A percentile compares a stretch with the other conserved stretches of the same genome.
Evolutionary conservation across 768 basidiomycete genomes (phyloP).

Genomic region (Rhodotorula babjevae): DNA sequence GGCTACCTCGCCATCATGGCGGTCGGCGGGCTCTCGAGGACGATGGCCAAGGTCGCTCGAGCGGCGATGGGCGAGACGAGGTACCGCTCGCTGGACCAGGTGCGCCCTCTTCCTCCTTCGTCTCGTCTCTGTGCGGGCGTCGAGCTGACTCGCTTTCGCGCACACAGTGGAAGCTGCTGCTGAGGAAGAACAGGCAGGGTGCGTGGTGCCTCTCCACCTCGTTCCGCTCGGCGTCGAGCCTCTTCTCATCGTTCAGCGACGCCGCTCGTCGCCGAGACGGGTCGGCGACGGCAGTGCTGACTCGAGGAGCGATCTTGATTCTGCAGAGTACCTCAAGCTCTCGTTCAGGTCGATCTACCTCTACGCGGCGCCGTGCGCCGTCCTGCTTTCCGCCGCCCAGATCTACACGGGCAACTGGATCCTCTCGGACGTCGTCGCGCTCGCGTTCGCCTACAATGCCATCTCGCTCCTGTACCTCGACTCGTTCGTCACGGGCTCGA

Average conservation of each 20-base stretch:
- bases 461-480: conserved; percentile 76
- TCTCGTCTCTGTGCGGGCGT: too few species aligned
- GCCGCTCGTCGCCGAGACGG: too few species aligned
- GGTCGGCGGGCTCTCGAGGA: conserved; percentile 61
- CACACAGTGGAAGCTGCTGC: conserved; percentile 19
- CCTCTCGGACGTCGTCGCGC: conserved; percentile 65
- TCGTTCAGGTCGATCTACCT: conserved; percentile 52
- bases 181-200: conserved; percentile 32
- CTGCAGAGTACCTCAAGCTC: conserved; percentile 46
- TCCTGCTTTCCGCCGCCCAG: conserved; percentile 65
- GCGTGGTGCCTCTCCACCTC: not conserved
- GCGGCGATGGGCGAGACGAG: not conserved
- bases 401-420: conserved; percentile 61
- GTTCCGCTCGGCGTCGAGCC: too few species aligned
- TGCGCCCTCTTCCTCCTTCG: not conserved
- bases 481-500: conserved; percentile 77
- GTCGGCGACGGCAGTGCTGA: too few species aligned
- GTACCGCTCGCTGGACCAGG: conserved; percentile 48
- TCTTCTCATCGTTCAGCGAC: too few species aligned
- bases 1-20: conserved; percentile 52
- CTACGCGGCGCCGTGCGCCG: conserved; percentile 50
- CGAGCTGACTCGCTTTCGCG: not conserved
- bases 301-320: not conserved
- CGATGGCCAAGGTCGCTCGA: not conserved
- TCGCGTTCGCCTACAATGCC: conserved; percentile 78